These are phyloP conservation scores for Argentina anserina DNA, from an alignment of 306 rosid species.

Conservation along the genomic window DNA sequence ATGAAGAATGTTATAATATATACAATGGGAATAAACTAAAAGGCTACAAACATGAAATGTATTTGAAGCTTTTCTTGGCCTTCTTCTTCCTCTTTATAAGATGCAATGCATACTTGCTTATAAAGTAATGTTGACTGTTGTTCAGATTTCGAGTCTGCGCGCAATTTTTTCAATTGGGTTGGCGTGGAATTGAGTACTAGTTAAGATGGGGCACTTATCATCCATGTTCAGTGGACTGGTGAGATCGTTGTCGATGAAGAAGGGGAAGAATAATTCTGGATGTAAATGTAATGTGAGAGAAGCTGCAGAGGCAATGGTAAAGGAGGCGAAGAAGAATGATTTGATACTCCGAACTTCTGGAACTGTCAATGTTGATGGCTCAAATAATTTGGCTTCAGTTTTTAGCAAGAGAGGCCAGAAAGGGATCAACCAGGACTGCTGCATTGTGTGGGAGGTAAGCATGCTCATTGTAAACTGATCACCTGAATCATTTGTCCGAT, in stretches of 20 bases:
- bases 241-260: slow-evolving; percentile 52
- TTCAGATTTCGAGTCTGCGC: slow-evolving; percentile 33
- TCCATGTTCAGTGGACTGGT: slow-evolving; percentile 73
- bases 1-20: slow-evolving; percentile 22
- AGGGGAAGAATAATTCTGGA: slow-evolving; percentile 35
- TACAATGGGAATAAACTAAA: not conserved
- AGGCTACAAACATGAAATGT: not conserved
- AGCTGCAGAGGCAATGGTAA: slow-evolving; percentile 73
- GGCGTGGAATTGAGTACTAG: not conserved
- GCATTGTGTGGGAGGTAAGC: slow-evolving; percentile 95
- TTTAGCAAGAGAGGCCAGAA: slow-evolving; percentile 77
- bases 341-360: slow-evolving; percentile 57
- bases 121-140: not conserved
- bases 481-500: not conserved
- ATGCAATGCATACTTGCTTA: slow-evolving; percentile 1
- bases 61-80: slow-evolving; percentile 26
- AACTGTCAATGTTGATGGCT: slow-evolving; percentile 46
- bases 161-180: not conserved
- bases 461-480: not conserved
- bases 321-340: slow-evolving; percentile 75
- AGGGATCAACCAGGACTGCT: slow-evolving; percentile 93
- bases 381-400: slow-evolving; percentile 72
- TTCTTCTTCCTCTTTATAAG: slow-evolving; percentile 29
- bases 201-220: slow-evolving; percentile 61
- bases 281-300: slow-evolving; percentile 46